Evolutionary conservation across 768 basidiomycete species (phyloP).

Genomic region (Pulveroboletus sp.): DNA sequence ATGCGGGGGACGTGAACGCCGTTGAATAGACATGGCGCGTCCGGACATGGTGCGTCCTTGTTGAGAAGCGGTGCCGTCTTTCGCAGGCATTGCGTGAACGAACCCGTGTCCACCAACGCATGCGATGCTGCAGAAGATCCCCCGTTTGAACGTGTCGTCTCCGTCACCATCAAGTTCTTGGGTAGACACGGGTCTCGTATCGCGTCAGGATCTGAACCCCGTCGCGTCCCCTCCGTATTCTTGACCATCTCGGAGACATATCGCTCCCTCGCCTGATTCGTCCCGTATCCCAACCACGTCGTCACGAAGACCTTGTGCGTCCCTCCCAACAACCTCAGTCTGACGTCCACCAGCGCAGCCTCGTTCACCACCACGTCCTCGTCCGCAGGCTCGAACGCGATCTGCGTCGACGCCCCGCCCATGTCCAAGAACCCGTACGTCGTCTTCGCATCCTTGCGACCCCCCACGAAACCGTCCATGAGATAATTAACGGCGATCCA

Average conservation of each 20-base stretch:
- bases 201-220: conserved; percentile 27
- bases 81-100: conserved; percentile 79
- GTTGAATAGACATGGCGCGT: conserved; percentile 87
- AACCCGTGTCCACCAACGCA: conserved; percentile 79
- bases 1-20: conserved; percentile 92
- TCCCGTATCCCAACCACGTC: conserved; percentile 98
- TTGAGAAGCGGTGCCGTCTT: conserved; percentile 80
- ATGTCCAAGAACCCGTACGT: conserved; percentile 99
- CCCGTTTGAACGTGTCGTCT: conserved; percentile 45
- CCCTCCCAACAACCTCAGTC: conserved; percentile 76
- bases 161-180: conserved; percentile 59
- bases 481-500: conserved; percentile 99
- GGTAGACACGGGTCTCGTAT: conserved; percentile 92
- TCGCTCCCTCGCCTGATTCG: conserved; percentile 92
- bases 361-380: conserved; percentile 49
- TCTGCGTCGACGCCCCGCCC: conserved; percentile 99
- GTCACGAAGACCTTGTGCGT: conserved; percentile 95
- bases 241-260: conserved; percentile 72
- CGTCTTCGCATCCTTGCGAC: conserved; percentile 47
- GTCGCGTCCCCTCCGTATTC: conserved; percentile 44
- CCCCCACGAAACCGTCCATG: conserved; percentile 85
- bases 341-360: conserved; percentile 67
- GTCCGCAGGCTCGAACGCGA: conserved; percentile 87
- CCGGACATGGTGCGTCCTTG: conserved; percentile 77
- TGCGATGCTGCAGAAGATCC: conserved; percentile 48